Evolutionary conservation across 2,329 filamentous ascomycete species (phyloP).

Genomic region (Colletotrichum graminicola): DNA sequence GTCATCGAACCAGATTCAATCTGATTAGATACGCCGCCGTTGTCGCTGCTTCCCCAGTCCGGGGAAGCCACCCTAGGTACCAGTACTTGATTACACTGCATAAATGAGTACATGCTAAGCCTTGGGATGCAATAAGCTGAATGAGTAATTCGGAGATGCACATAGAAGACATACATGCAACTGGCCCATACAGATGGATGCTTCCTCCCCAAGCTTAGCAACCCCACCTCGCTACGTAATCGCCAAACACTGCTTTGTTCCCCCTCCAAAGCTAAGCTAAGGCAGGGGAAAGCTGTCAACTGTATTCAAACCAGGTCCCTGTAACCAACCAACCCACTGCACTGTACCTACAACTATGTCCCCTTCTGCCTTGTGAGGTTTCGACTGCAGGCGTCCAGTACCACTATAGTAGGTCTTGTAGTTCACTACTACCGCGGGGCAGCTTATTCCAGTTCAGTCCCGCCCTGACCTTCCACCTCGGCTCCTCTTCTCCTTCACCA

Average conservation of each 20-base stretch:
- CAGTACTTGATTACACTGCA: neutral
- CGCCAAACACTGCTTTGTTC: neutral
- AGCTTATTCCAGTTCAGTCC: neutral
- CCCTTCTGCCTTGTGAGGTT: neutral
- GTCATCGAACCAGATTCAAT: constrained; percentile 27
- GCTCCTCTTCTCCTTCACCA: neutral
- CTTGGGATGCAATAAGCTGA: neutral
- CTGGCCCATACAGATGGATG: neutral
- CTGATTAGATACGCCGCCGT: constrained; percentile 35
- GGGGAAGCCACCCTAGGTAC: neutral
- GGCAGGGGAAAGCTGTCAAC: constrained; percentile 12
- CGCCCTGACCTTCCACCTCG: neutral
- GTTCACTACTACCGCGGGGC: constrained; percentile 10
- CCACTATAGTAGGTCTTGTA: neutral
- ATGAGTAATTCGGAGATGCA: neutral
- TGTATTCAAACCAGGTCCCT: too few species aligned
- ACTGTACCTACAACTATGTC: too few species aligned
- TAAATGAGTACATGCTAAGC: too few species aligned
- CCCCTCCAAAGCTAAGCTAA: constrained; percentile 17
- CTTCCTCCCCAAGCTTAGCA: too few species aligned
- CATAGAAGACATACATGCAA: neutral
- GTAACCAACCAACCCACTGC: neutral
- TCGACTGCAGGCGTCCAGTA: neutral
- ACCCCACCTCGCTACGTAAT: constrained; percentile 28
- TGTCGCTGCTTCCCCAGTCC: constrained; percentile 9